Conservation (phyloP, 441 rosid genomes). For the Omphalea diandra region DNA sequence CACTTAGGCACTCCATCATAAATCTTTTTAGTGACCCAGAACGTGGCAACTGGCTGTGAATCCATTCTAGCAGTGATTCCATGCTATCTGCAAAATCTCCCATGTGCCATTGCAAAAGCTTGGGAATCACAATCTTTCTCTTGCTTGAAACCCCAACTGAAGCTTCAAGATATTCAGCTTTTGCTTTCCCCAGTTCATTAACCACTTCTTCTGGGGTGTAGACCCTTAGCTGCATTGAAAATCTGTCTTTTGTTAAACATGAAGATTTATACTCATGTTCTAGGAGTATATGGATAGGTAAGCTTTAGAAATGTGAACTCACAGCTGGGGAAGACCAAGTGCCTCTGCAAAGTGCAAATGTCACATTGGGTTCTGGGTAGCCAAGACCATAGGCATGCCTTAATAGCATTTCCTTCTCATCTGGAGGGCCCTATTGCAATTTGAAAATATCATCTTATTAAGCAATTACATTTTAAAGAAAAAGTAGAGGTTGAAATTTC, state of each 20-base stretch:
- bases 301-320: constrained; percentile 31
- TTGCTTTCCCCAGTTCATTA: constrained; percentile 70
- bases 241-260: constrained; percentile 6
- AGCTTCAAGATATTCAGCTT: constrained; percentile 76
- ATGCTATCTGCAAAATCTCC: constrained; percentile 84
- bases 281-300: background rate
- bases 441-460: constrained; percentile 15
- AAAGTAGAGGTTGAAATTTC: background rate
- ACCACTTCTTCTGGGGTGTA: constrained; percentile 67
- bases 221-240: constrained; percentile 61
- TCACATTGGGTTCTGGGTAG: constrained; percentile 81
- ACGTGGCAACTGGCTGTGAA: constrained; percentile 75
- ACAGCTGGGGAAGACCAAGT: constrained; percentile 95
- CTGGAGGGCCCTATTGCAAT: constrained; percentile 47
- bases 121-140: constrained; percentile 75
- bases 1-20: constrained; percentile 71
- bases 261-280: background rate
- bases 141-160: constrained; percentile 74
- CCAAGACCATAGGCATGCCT: constrained; percentile 79
- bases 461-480: background rate
- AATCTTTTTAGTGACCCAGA: constrained; percentile 56
- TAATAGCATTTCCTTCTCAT: constrained; percentile 79
- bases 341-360: constrained; percentile 92
- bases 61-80: constrained; percentile 85
- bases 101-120: constrained; percentile 88